Evolutionary conservation across 345 rosid genomes (phyloP), one percentile per base, ranked within the genome.

Genomic region (Salix purpurea): DNA sequence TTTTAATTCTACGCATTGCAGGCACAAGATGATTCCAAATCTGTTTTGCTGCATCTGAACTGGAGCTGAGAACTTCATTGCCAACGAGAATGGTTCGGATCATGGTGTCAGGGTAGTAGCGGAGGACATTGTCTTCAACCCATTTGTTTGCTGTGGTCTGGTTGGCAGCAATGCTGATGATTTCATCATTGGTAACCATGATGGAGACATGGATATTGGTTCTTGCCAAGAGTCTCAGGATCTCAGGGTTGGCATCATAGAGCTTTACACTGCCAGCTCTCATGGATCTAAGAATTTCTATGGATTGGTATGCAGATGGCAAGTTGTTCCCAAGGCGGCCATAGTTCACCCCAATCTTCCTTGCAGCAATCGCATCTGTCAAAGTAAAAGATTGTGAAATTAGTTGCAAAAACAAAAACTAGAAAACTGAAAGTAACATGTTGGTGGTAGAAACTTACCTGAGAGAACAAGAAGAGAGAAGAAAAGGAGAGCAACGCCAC

Each of bases 11-110:
- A 0, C 70, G 76, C 97, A 94, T 91, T 2, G 96, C 96, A 3
- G 90, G 97, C 56, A 92, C 91, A 1, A 94, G 89, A 74, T 69
- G 79, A 0, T 26, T 11, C 94, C 91, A 90, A 4, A 84, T 75
- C 23, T 40, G 44, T 23, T 44, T 81, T 80, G 85, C 90, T 28
- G 78, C 81, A 0, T 81, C 84, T 0, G 92, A 71, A 46, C 24
- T 79, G 71, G 78, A 83, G 87, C 97, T 92, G 66, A 92, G 88
- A 70, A 92, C 75, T 71, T 92, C 93, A 40, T 92, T 92, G n/a
- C 94, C 97, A 4, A 89, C 89, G 0, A 90, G 93, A 65, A 89
- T 37, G 81, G 83, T 84, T 9, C 88, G 74, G 61, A 92, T 83
- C 85, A 75, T 84, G 52, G 93, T 92, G 26, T 74, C 24, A 0